Evolutionary conservation across 257 asterid species (phyloP).

Genomic region (Verbascum thapsus): DNA sequence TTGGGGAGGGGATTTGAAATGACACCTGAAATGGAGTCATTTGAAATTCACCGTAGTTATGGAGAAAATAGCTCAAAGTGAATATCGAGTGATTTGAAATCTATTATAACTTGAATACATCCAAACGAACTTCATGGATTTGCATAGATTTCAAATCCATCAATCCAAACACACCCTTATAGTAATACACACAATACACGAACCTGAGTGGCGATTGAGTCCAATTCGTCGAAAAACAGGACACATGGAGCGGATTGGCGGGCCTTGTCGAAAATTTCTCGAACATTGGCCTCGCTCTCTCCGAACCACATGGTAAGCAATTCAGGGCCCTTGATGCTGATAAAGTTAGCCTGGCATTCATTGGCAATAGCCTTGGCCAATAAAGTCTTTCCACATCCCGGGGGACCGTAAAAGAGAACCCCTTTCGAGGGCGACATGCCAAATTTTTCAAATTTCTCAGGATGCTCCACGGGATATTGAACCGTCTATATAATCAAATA

Average conservation of each 20-base stretch:
- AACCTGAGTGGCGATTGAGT: conserved; percentile 78
- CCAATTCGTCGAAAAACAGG: conserved; percentile 69
- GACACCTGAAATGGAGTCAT: no score
- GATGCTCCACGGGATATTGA: conserved; percentile 77
- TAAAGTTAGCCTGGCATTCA: conserved; percentile 69
- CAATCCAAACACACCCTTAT: background rate
- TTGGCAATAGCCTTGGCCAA: conserved; percentile 74
- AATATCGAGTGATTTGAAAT: no score
- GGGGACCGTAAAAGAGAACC: conserved; percentile 68
- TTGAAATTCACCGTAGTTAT: no score
- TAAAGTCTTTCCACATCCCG: conserved; percentile 68
- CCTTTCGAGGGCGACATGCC: conserved; percentile 78
- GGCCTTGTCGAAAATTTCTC: conserved; percentile 70
- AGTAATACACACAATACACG: conserved; percentile 9
- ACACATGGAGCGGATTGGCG: conserved; percentile 80
- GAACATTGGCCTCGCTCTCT: conserved; percentile 70
- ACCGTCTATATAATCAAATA: conserved; percentile 44
- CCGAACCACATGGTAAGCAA: conserved; percentile 76
- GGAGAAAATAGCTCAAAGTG: no score
- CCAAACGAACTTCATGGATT: no score
- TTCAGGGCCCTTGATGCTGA: conserved; percentile 67
- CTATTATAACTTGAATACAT: no score
- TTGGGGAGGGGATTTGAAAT: no score
- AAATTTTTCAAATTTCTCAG: conserved; percentile 65
- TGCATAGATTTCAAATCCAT: no score